These are phyloP conservation scores for Juncus inflexus DNA, from an alignment of 176 grass and related monocot species.

Conservation along the genomic window DNA sequence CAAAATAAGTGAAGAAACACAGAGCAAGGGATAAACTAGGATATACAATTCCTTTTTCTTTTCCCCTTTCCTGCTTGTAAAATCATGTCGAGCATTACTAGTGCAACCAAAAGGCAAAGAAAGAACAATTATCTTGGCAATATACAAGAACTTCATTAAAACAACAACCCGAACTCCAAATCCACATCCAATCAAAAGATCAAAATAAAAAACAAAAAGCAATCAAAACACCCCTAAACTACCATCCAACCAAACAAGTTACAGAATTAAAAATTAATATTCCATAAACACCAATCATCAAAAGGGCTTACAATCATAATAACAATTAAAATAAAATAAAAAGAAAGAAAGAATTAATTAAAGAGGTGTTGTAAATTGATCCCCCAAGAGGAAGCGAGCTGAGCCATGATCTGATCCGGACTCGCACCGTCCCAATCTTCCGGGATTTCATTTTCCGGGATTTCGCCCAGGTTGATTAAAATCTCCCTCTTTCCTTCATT, in stretches of 20 bases:
- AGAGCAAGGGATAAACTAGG: too few relatives aligned
- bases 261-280: slow-evolving; percentile 31
- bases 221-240: slow-evolving; percentile 2
- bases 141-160: slow-evolving; percentile 8
- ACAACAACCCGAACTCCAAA: neutral
- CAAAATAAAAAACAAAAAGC: slow-evolving; percentile 34
- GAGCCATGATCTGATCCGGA: slow-evolving; percentile 85
- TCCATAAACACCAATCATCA: slow-evolving; percentile 42
- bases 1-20: too few relatives aligned
- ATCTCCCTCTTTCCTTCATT: slow-evolving; percentile 57
- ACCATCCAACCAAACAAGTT: slow-evolving; percentile 37
- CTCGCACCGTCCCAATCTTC: slow-evolving; percentile 84
- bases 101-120: neutral
- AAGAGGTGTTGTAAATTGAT: slow-evolving; percentile 79
- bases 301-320: slow-evolving; percentile 40
- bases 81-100: too few relatives aligned
- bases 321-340: slow-evolving; percentile 8
- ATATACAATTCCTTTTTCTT: too few relatives aligned
- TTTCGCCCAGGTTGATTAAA: slow-evolving; percentile 64
- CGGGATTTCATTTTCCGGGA: slow-evolving; percentile 48
- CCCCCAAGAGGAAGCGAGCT: slow-evolving; percentile 85
- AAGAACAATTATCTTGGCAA: neutral
- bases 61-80: too few relatives aligned
- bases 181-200: slow-evolving; percentile 16
- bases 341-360: slow-evolving; percentile 31